A percentile compares a stretch with the other conserved stretches of the same genome.
phyloP scores from a whole-genome alignment of 768 basidiomycete species.

The Leccinum uliginosum region DNA sequence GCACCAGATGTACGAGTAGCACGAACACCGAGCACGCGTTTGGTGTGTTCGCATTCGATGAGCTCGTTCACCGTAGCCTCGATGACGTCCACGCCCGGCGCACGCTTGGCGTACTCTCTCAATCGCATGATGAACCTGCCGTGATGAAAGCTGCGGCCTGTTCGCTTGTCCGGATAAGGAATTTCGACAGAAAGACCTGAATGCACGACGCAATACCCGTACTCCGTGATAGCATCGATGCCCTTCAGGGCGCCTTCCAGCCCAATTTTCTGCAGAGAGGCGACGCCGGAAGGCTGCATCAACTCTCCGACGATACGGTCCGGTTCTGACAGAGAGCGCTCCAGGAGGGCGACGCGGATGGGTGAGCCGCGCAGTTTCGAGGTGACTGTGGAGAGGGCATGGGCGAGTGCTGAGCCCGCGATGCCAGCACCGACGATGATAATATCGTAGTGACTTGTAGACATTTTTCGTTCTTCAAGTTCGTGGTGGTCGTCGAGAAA shows the following conservation, averaged over 20 bases:
- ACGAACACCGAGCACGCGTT: constrained; percentile 62
- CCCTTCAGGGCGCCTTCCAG: constrained; percentile 70
- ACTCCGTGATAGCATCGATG: constrained; percentile 80
- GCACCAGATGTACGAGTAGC: constrained; percentile 40
- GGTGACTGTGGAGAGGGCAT: constrained; percentile 66
- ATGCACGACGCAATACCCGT: constrained; percentile 80
- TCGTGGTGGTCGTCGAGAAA: not conserved
- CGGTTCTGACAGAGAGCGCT: constrained; percentile 88
- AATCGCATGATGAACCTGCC: constrained; percentile 83
- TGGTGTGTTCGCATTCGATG: constrained; percentile 50
- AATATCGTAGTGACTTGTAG: constrained; percentile 53
- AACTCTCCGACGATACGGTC: constrained; percentile 98
- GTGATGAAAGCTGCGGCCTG: constrained; percentile 91
- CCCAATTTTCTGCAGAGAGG: constrained; percentile 72
- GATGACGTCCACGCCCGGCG: constrained; percentile 68
- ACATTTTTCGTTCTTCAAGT: constrained; percentile 9
- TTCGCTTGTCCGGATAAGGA: constrained; percentile 71
- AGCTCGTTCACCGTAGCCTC: constrained; percentile 83
- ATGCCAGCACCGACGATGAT: constrained; percentile 91
- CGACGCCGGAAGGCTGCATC: constrained; percentile 88
- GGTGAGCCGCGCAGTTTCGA: constrained; percentile 42
- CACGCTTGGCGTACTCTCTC: constrained; percentile 57
- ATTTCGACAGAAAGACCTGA: constrained; percentile 71
- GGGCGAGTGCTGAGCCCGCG: constrained; percentile 83
- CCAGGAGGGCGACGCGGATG: constrained; percentile 78